Evolutionary conservation across 2,329 filamentous ascomycete species (phyloP), one percentile per base, ranked within the genome.

Genomic region (Trichoderma guizhouense): DNA sequence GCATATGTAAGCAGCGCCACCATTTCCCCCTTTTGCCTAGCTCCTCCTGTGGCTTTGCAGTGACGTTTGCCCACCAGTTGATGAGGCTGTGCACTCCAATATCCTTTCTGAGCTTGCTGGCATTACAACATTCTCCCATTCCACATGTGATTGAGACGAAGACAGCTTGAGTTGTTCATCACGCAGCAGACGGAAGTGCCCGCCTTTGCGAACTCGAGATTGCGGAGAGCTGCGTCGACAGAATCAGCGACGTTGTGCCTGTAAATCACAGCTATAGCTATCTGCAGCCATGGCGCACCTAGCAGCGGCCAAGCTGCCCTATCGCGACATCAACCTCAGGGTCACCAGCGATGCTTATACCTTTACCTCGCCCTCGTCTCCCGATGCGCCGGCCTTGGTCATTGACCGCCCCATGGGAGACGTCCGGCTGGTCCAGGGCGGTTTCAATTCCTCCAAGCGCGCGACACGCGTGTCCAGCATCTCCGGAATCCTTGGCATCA

Each of bases 271-370:
- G 32, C 51, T 36, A 21, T 43, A 57, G 43, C 58, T 51, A 18
- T 43, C 30, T 60, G 43, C 62, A 39, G 62, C 69, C 63, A 84
- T 85, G 83, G 80, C 82, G 72, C 79, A 81, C 71, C 76, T 82
- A 47, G 78, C 79, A 47, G 76, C 77, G 69, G 75, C 80, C 65
- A 79, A 81, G 75, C 82, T 89, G 76, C 96, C 95, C 26, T 99
- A 95, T 83, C 90, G 95, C 80, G 96, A 99, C 86, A 97, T 98
- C 86, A 99, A 98, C 82, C 90, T 99, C 81, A 94, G 97, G 83
- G 93, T 94, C 75, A 94, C 95, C 67, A 87, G 93, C 77, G 93
- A 95, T 78, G 92, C 96, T 80, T 99, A 99, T 86, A 93, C 94
- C 77, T 99, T 99, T 83, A 95, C 93, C 51, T 99, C 96, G 32